Evolutionary conservation across 441 rosid species (phyloP).

Genomic region (Omphalea diandra): DNA sequence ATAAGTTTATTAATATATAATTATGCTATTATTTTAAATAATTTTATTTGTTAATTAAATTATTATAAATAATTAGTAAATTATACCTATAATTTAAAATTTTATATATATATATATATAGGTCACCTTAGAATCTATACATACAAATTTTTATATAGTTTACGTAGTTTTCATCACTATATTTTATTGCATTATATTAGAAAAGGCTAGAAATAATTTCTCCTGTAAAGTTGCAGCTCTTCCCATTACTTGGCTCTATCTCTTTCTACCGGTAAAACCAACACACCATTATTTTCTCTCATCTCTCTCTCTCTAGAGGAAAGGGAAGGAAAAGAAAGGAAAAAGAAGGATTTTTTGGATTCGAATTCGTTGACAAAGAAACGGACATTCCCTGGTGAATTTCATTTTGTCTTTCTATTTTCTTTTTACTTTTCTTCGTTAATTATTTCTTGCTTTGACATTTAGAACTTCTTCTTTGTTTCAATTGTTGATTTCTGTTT

Average conservation of each 20-base stretch:
- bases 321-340: background rate
- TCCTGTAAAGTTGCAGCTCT: background rate
- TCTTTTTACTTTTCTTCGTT: background rate
- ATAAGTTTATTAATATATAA: too few relatives aligned
- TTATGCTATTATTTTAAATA: too few relatives aligned
- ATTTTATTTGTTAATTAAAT: too few relatives aligned
- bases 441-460: background rate
- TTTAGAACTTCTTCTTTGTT: background rate
- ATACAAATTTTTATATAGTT: too few relatives aligned
- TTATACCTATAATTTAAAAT: too few relatives aligned
- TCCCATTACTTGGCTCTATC: background rate
- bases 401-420: background rate
- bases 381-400: conserved; percentile 13
- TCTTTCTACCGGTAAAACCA: background rate
- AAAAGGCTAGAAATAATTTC: background rate
- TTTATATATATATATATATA: too few relatives aligned
- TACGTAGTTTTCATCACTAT: background rate
- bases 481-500: background rate
- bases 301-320: background rate
- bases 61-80: too few relatives aligned
- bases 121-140: too few relatives aligned
- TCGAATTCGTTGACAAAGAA: conserved; percentile 10
- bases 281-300: background rate
- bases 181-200: background rate
- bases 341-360: conserved; percentile 1